Evolutionary conservation across 805 yeast genomes (phyloP).

Genomic region (Lipomyces mesembrius): DNA sequence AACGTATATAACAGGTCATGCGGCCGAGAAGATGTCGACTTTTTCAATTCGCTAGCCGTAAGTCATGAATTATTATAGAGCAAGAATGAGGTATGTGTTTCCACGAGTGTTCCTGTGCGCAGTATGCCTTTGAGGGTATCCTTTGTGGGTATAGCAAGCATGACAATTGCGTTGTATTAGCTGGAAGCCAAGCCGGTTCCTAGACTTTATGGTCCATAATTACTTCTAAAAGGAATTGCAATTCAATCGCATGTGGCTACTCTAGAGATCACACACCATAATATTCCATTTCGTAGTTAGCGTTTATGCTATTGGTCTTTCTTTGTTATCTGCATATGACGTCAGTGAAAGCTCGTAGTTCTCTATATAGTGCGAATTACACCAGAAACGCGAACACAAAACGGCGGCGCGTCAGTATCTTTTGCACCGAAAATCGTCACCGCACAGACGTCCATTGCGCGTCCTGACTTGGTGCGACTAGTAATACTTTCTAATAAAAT

Average conservation of each 20-base stretch:
- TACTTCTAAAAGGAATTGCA: background rate
- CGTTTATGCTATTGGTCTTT: too few relatives aligned
- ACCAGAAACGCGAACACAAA: background rate
- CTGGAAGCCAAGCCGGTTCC: background rate
- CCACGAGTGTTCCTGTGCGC: too few relatives aligned
- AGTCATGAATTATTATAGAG: too few relatives aligned
- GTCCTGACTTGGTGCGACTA: too few relatives aligned
- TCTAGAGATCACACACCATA: background rate
- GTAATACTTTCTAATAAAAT: background rate
- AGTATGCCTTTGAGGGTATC: too few relatives aligned
- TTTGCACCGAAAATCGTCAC: background rate
- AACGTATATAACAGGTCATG: background rate
- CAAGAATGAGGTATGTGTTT: background rate
- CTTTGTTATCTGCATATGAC: background rate
- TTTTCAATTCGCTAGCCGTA: background rate
- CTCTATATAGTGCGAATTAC: background rate
- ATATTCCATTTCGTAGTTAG: too few relatives aligned
- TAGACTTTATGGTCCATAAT: background rate
- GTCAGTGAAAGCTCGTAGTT: background rate
- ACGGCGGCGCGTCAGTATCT: background rate
- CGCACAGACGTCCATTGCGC: too few relatives aligned
- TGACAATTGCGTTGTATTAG: background rate
- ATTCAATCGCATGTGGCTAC: background rate
- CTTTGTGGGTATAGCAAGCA: too few relatives aligned
- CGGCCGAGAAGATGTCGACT: background rate